Evolutionary conservation across 1,139 yeast genomes (phyloP).

Genomic region (Debaryomyces sp.): DNA sequence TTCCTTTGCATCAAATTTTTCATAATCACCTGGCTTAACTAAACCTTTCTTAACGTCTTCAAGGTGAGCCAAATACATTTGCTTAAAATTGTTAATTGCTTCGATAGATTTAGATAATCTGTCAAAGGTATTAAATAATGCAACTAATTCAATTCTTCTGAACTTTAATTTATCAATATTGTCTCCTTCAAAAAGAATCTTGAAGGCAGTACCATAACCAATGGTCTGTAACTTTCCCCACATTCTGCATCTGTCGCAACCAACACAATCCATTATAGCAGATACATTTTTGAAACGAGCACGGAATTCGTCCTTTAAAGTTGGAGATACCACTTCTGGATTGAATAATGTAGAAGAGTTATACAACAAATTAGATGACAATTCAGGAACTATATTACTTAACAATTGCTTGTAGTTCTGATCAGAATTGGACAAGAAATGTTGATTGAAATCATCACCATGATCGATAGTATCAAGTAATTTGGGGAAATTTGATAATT

Average conservation of each 20-base stretch:
- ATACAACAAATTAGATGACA: constrained; percentile 42
- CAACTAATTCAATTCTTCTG: constrained; percentile 85
- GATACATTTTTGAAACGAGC: constrained; percentile 86
- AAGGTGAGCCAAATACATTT: constrained; percentile 49
- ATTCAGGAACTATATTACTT: constrained; percentile 29
- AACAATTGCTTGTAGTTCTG: constrained; percentile 47
- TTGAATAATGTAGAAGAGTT: constrained; percentile 51
- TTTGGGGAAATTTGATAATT: constrained; percentile 43
- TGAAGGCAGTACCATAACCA: constrained; percentile 96
- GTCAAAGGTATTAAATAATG: constrained; percentile 88
- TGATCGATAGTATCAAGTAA: constrained; percentile 30
- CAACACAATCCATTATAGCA: constrained; percentile 96
- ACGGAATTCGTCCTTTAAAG: constrained; percentile 81
- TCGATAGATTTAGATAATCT: constrained; percentile 83
- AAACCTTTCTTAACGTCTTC: constrained; percentile 43
- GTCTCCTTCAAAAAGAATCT: constrained; percentile 76
- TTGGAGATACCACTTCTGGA: constrained; percentile 59
- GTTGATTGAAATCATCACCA: constrained; percentile 28
- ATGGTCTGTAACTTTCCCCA: constrained; percentile 98
- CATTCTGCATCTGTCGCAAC: constrained; percentile 94
- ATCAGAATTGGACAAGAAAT: constrained; percentile 47
- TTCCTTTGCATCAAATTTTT: constrained; percentile 26
- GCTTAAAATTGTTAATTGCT: constrained; percentile 72
- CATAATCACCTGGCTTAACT: constrained; percentile 48
- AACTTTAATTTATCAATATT: constrained; percentile 48